Percentiles rank a stretch among this genome's conserved stretches.
Evolutionary conservation across 2,329 filamentous ascomycete genomes (phyloP).

Genomic region (Xylariaceae sp.): DNA sequence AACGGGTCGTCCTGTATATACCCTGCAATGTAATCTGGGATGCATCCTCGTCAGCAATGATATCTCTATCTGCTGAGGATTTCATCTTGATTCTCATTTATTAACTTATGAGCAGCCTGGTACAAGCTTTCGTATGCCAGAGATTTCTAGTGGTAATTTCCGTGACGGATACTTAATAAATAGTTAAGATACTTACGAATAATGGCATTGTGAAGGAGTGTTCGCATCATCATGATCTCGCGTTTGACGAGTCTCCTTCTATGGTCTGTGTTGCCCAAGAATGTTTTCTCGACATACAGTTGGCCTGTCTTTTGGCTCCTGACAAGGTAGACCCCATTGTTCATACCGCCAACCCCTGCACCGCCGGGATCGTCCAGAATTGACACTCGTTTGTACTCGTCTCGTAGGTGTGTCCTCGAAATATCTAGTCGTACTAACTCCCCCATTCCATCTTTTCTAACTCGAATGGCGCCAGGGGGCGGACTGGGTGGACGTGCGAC

Average conservation of each 20-base stretch:
- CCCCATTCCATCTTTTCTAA: background rate
- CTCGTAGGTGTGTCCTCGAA: background rate
- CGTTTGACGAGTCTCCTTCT: constrained; percentile 1
- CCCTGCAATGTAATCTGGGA: constrained; percentile 5
- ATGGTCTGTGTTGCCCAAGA: background rate
- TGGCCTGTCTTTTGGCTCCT: background rate
- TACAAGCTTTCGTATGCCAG: too few relatives aligned
- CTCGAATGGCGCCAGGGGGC: constrained; percentile 1
- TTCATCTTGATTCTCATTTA: background rate
- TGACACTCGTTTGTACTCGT: constrained; percentile 4
- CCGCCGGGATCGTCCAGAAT: constrained; percentile 6
- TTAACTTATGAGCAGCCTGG: background rate
- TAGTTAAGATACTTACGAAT: constrained; percentile 2
- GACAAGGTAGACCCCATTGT: constrained; percentile 8
- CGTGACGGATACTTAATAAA: too few relatives aligned
- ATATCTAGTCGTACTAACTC: constrained; percentile 1
- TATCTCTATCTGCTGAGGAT: too few relatives aligned
- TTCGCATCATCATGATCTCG: constrained; percentile 10
- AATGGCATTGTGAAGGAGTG: constrained; percentile 4
- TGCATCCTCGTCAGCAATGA: background rate
- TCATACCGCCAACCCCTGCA: constrained; percentile 6
- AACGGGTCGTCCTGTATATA: constrained; percentile 7
- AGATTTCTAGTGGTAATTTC: background rate
- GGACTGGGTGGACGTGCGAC: background rate
- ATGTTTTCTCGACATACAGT: constrained; percentile 10